A percentile compares a stretch with the other conserved stretches of the same genome.
Evolutionary conservation across 345 rosid genomes (phyloP).

Genomic region (Boechera stricta): DNA sequence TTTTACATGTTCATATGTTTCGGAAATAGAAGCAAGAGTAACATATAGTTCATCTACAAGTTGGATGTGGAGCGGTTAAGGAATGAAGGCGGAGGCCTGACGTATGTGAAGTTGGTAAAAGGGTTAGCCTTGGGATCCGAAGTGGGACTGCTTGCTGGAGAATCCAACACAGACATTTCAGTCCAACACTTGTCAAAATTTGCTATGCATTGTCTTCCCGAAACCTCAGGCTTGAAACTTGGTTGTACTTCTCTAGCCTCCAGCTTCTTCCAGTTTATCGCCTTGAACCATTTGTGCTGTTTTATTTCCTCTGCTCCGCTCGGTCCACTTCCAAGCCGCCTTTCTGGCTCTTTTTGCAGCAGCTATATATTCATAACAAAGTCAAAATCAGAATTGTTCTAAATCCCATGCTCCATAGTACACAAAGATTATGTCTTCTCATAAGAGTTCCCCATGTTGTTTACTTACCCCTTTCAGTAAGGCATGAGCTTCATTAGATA

Average conservation of each 20-base stretch:
- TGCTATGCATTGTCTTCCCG: conserved; percentile 80
- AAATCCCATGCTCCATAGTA: conserved; percentile 2
- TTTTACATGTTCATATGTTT: not conserved
- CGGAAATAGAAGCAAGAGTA: not conserved
- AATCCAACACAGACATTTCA: conserved; percentile 75
- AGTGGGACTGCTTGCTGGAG: conserved; percentile 83
- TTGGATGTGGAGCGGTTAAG: conserved; percentile 48
- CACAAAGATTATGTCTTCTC: not conserved
- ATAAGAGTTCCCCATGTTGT: not conserved
- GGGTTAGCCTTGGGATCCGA: conserved; percentile 61
- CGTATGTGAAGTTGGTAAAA: conserved; percentile 70
- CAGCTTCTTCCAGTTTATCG: conserved; percentile 84
- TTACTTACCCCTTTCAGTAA: conserved; percentile 76
- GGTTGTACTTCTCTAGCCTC: conserved; percentile 81
- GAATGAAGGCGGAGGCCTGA: conserved; percentile 68
- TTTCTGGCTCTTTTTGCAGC: conserved; percentile 75
- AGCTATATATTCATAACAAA: conserved; percentile 57
- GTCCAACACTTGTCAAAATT: conserved; percentile 92
- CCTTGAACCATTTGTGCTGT: conserved; percentile 86
- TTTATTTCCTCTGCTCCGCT: conserved; percentile 73
- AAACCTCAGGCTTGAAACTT: conserved; percentile 82
- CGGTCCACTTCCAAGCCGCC: conserved; percentile 74
- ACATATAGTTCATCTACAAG: conserved; percentile 11
- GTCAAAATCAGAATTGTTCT: conserved; percentile 1
- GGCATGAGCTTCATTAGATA: conserved; percentile 81